Percentiles rank a stretch among this genome's conserved stretches.
phyloP scores from a whole-genome alignment of 441 rosid genomes.

The Pelargonium fulgidum region DNA sequence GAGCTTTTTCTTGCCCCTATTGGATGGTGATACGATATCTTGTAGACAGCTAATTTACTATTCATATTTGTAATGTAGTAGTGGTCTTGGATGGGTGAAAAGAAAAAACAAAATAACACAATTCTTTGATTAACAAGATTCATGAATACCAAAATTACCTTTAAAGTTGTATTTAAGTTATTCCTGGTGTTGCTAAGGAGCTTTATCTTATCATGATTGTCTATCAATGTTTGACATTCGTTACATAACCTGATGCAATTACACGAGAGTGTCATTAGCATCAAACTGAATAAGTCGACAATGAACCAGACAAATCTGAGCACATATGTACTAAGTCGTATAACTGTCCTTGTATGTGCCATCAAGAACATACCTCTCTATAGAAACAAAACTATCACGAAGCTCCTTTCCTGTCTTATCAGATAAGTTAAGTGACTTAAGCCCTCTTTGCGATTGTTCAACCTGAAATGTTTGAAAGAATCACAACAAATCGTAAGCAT shows the following conservation, averaged over 20 bases:
- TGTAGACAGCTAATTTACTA: constrained; percentile 5
- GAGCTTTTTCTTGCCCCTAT: not conserved
- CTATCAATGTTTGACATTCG: constrained; percentile 95
- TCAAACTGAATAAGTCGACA: constrained; percentile 1
- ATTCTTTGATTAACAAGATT: not conserved
- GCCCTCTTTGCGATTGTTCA: constrained; percentile 83
- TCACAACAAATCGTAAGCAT: not conserved
- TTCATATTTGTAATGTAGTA: constrained; percentile 7
- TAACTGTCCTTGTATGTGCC: not conserved
- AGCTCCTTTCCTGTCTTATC: constrained; percentile 67
- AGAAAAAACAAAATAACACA: not conserved
- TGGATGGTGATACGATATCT: not conserved
- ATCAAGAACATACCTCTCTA: constrained; percentile 55
- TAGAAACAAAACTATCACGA: constrained; percentile 72
- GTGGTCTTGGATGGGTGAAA: constrained; percentile 5
- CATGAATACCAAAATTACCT: constrained; percentile 37
- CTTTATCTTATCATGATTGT: constrained; percentile 96
- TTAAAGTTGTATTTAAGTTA: constrained; percentile 80
- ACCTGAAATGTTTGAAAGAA: constrained; percentile 39
- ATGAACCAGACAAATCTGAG: not conserved
- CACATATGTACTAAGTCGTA: constrained; percentile 5
- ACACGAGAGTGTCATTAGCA: not conserved
- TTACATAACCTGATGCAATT: constrained; percentile 61
- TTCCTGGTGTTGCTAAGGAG: constrained; percentile 92
- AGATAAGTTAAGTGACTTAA: constrained; percentile 64